Base-by-base conservation (phyloP, 225 moss, liverwort and hornwort genomes). In the Pseudisothecium myosuroides region DNA sequence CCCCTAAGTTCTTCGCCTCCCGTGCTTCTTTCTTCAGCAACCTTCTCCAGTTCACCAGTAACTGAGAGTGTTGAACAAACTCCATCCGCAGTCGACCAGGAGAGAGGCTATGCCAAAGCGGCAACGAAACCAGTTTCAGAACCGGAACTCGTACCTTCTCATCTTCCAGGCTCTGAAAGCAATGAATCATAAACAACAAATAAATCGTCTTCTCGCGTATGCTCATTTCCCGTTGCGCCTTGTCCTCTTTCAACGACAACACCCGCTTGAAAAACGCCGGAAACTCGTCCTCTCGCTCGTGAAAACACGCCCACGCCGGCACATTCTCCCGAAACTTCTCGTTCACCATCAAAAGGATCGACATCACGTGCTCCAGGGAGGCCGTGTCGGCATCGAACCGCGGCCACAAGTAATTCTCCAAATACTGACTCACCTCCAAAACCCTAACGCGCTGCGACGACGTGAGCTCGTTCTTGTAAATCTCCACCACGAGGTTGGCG, bases 261-360 rank as follows among this genome's bases (percentile, higher is more conserved):
- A 99, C 99, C 15, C 97, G 92, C 83, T 94, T 93, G 80, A 96
- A 96, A 92, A 99, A 99, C 50, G 92, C 93, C 62, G 96, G 97
- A 45, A 99, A 97, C 55, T 92, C 91, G 17, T 96, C 99, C 93
- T 95, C 96, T 77, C 95, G 96, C 68, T 97, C 96, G 83, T 97
- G 97, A 92, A 99, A 99, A 89, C 99, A 96, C 67, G 95, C 91
- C 99, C 99, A 99, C 59, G 97, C 99, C 50, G 99, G 96, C 68
- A 99, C 96, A 86, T 95, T 99, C 84, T 99, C 99, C 82, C 99
- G 95, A 83, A 99, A 99, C 96, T 99, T 99, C 92, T 99, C 97
- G 86, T 99, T 99, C 39, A 99, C 99, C 99, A 99, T 99, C 76
- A 97, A 91, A 19, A 99, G 80, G 58, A 99, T 97, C 49, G 99